Evolutionary conservation across 2,329 filamentous ascomycete species (phyloP), one percentile per base, ranked within the genome.

Genomic region (Kalmusia sp.): DNA sequence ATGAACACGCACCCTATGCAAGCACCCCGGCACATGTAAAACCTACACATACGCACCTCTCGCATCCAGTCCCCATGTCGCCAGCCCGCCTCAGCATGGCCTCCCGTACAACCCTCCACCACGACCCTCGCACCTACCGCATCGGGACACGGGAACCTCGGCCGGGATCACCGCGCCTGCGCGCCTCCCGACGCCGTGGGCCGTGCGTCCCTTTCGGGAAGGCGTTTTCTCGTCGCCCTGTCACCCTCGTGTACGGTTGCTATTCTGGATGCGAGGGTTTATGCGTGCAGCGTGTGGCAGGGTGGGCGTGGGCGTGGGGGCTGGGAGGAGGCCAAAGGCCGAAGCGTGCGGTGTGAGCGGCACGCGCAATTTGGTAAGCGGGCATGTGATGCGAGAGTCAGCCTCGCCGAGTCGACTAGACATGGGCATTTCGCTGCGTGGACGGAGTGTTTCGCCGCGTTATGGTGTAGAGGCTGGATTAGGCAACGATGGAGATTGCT

Each of bases 21-120:
- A n/a, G n/a, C n/a, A n/a, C n/a, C n/a, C n/a, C n/a, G n/a, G n/a
- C n/a, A 33, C 30, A 15, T 14, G 30, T n/a, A n/a, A n/a, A 4
- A 6, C 34, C 19, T 19, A 17, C 11, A 17, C n/a, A 12, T 19
- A 37, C 34, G 8, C 5, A 4, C 41, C 28, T 28, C 41, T 45
- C 41, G 41, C 41, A 21, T 24, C 25, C 40, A 27, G 40, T 6
- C 41, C 30, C 25, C 43, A n/a, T 46, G 27, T 35, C 43, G 34
- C 28, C 43, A 34, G 43, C 43, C 27, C 43, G 30, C 43, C 21
- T 11, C 17, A 19, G 43, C 25, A 12, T 12, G 15, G 11, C 28
- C 30, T 9, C 4, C 30, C 21, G 43, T 21, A 12, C 12, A 14
- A 14, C 28, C 30, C 6, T 6, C 30, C 21, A 24, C 19, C 7